Evolutionary conservation across 306 rosid genomes (phyloP).

Genomic region (Glycine tomentella): DNA sequence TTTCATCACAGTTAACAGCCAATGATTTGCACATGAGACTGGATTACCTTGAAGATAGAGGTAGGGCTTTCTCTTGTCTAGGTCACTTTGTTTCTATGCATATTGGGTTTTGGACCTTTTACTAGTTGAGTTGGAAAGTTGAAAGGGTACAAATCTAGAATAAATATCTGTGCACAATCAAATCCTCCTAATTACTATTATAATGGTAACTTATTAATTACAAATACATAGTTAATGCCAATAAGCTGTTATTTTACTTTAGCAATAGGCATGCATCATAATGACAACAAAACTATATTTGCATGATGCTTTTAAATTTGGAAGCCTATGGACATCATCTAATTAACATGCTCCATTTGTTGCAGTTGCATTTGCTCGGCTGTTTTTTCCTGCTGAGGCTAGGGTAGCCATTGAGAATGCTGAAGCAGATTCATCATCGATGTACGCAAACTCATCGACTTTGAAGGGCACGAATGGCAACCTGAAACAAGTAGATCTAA

Average conservation of each 20-base stretch:
- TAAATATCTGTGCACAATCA: not conserved
- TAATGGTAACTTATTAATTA: not conserved
- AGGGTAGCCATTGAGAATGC: slow-evolving; percentile 85
- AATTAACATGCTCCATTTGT: slow-evolving; percentile 40
- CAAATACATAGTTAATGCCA: not conserved
- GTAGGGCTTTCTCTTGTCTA: slow-evolving; percentile 51
- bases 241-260: slow-evolving; percentile 2
- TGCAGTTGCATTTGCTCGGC: slow-evolving; percentile 80
- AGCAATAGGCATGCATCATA: slow-evolving; percentile 27
- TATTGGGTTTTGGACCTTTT: slow-evolving; percentile 8
- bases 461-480: slow-evolving; percentile 56
- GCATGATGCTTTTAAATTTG: slow-evolving; percentile 22
- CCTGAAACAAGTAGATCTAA: slow-evolving; percentile 75
- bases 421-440: slow-evolving; percentile 58
- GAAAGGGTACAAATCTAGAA: not conserved
- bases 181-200: not conserved
- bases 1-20: slow-evolving; percentile 54
- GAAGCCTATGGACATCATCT: slow-evolving; percentile 28
- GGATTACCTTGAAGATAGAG: slow-evolving; percentile 84
- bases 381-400: slow-evolving; percentile 87
- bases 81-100: slow-evolving; percentile 32
- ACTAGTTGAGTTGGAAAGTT: not conserved
- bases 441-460: slow-evolving; percentile 41
- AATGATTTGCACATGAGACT: slow-evolving; percentile 73
- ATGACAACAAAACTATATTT: not conserved